phyloP scores from a whole-genome alignment of 164 flowering plant genomes.

The Magnolia kwangsiensis region DNA sequence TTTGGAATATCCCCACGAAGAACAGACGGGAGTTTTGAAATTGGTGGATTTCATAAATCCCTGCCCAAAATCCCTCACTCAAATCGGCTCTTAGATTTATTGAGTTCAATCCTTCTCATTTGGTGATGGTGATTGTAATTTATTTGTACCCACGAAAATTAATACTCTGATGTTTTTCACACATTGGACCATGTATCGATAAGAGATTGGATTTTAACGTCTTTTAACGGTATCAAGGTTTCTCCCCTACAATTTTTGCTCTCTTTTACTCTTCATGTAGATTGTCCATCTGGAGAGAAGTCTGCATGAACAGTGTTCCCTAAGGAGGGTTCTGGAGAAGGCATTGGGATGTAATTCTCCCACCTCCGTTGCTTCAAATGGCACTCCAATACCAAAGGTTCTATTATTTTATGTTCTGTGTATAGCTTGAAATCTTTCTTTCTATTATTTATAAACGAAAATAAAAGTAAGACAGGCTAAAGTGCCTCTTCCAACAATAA shows the following conservation, averaged over 20 bases:
- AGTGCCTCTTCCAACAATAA: no score
- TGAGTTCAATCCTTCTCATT: not conserved
- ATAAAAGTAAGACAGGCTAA: not conserved
- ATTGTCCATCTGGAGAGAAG: constrained; percentile 3
- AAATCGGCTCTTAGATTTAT: not conserved
- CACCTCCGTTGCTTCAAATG: constrained; percentile 4
- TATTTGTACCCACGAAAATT: not conserved
- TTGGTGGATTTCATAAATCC: not conserved
- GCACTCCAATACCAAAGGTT: constrained; percentile 29
- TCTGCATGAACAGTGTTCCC: constrained; percentile 4
- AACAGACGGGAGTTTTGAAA: not conserved
- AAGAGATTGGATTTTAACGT: not conserved
- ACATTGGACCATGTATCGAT: not conserved
- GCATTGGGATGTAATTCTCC: constrained; percentile 12
- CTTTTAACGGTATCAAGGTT: not conserved
- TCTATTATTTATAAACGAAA: not conserved
- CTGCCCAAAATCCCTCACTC: not conserved
- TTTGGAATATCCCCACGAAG: no score
- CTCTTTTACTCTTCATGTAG: constrained; percentile 6
- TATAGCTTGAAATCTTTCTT: not conserved
- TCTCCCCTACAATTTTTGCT: not conserved
- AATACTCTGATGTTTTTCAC: not conserved
- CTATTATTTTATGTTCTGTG: not conserved
- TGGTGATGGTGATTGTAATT: not conserved
- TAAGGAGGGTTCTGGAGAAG: constrained; percentile 12